Conservation (phyloP, 1,284 basidiomycete genomes). For the Porodaedalea pini region DNA sequence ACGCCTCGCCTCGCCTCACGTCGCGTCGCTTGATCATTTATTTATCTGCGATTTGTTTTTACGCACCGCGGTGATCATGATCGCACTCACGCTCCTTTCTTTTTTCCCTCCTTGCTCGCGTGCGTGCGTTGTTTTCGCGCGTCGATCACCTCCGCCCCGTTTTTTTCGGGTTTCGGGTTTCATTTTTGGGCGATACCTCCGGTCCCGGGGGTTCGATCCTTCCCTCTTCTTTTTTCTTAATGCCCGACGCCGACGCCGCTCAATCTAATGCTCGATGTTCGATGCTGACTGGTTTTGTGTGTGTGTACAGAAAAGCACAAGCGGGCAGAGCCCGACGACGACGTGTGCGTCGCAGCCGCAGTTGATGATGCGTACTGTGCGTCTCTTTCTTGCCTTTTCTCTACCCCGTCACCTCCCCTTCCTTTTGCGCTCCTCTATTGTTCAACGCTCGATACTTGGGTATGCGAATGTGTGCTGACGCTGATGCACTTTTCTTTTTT, state of each 20-base stretch:
- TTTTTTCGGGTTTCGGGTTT: background rate
- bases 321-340: background rate
- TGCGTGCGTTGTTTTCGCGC: background rate
- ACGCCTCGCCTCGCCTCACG: background rate
- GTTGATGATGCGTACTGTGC: slow-evolving; percentile 18
- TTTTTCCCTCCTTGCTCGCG: background rate
- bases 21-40: background rate
- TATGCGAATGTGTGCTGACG: too few relatives aligned
- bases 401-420: too few relatives aligned
- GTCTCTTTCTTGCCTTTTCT: background rate
- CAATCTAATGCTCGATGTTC: too few relatives aligned
- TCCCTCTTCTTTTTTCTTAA: background rate
- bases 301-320: background rate
- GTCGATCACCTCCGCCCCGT: background rate
- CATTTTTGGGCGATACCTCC: background rate
- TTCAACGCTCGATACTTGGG: too few relatives aligned
- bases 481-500: too few relatives aligned
- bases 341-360: slow-evolving; percentile 6
- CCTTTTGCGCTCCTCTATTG: too few relatives aligned
- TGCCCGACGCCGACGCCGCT: too few relatives aligned
- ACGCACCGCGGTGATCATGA: background rate
- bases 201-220: background rate
- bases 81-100: background rate
- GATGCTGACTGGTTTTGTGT: background rate
- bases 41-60: too few relatives aligned